Percentiles rank a stretch among this genome's conserved stretches.
phyloP scores from a whole-genome alignment of 352 stramenopile species.

The Pythium aquatile region DNA sequence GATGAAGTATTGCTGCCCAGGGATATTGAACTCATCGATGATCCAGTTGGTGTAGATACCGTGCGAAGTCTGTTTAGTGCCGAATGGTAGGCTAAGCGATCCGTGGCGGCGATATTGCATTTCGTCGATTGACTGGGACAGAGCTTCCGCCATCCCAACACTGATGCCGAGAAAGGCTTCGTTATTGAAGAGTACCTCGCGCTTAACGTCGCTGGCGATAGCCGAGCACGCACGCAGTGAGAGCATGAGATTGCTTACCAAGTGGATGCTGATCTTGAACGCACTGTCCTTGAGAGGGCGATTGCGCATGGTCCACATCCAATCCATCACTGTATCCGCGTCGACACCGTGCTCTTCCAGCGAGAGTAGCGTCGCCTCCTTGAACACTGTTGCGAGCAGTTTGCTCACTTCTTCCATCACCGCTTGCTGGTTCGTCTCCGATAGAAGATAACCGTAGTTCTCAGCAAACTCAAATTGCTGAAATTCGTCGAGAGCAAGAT shows the following conservation, averaged over 20 bases:
- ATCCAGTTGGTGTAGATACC: not conserved
- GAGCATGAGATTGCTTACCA: not conserved
- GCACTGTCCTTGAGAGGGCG: too few relatives aligned
- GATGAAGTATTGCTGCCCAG: not conserved
- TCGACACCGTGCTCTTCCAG: not conserved
- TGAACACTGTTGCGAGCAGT: not conserved
- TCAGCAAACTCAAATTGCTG: conserved; percentile 3
- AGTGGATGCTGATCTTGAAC: conserved; percentile 4
- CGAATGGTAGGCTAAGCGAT: conserved; percentile 15
- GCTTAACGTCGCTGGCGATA: not conserved
- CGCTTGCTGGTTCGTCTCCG: too few relatives aligned
- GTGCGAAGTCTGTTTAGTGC: conserved; percentile 8
- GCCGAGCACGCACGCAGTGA: not conserved
- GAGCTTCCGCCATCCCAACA: not conserved
- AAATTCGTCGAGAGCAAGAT: conserved; percentile 3
- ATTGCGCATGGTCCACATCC: too few relatives aligned
- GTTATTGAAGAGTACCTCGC: not conserved
- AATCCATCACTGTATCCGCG: not conserved
- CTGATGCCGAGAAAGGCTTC: not conserved
- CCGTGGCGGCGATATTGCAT: conserved; percentile 6
- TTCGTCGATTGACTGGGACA: conserved; percentile 7
- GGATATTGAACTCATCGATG: not conserved
- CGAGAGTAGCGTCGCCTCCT: not conserved
- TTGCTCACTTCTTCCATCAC: not conserved
- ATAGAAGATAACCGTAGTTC: too few relatives aligned